Evolutionary conservation across 2,329 filamentous ascomycete species (phyloP), one percentile per base, ranked within the genome.

Genomic region (Xylaria sp.): DNA sequence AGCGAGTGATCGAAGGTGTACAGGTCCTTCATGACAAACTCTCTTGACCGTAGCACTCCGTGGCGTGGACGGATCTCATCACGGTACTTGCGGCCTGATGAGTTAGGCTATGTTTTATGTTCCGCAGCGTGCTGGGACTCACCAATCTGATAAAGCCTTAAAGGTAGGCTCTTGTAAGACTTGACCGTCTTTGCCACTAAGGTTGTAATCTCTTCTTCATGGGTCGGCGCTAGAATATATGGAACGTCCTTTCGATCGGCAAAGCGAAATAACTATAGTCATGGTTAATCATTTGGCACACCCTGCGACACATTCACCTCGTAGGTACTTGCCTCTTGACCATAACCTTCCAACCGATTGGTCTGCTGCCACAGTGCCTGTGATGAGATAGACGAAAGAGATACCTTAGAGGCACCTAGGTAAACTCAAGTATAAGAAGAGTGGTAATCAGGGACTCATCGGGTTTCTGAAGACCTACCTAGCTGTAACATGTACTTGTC

Each of bases 21-120:
- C 0, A 99, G 86, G 78, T 99, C 96, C 79, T 99, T 99, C 96
- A 99, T 99, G 72, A 93, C 81, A 74, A 99, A 99, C 75, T 99
- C 96, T 68, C 94, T 89, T 0, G 93, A 92, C 10, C 96, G 89
- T 9, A 99, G 83, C 1, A 99, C 84, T 13, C 96, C 96, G 73
- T 97, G 92, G 36, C 96, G 88, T 22, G 96, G 96, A 29, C 96
- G 87, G 63, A 91, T 87, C 79, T 99, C 96, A 80, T 99, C 96
- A 55, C 96, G 89, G 76, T 98, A 99, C 79, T 99, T 99, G 53
- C 95, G 88, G 33, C 93, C 91, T 93, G 68, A 7, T 1, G 45
- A 66, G 51, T 75, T 63, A 63, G 31, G 25, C 25, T 22, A 38
- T n/a, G 36, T 17, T 15, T 36, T 31, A 7, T 17, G 20, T 31